Percentiles rank a stretch among this genome's conserved stretches.
Evolutionary conservation across 192 early-diverging fungal genomes (phyloP).

Genomic region (Coemansia sp.): DNA sequence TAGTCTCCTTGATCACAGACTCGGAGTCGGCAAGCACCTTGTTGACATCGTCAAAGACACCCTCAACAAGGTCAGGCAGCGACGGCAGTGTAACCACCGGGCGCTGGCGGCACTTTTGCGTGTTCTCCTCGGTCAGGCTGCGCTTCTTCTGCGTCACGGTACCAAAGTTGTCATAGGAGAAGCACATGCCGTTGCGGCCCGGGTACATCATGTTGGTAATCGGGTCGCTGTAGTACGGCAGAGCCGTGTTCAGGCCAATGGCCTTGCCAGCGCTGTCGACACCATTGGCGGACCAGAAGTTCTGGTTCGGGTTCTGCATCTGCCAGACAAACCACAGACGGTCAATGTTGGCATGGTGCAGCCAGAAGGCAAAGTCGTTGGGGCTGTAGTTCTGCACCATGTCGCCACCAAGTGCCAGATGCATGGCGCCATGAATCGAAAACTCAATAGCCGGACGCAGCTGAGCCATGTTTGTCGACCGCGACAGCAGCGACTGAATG

Average conservation of each 20-base stretch:
- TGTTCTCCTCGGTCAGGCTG: slow-evolving; percentile 6
- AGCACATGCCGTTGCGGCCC: slow-evolving; percentile 43
- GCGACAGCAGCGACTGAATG: slow-evolving; percentile 45
- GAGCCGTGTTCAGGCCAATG: slow-evolving; percentile 11
- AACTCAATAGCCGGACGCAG: slow-evolving; percentile 50
- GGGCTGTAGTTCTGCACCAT: slow-evolving; percentile 50
- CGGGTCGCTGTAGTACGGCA: slow-evolving; percentile 33
- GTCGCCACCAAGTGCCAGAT: slow-evolving; percentile 52
- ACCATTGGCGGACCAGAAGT: slow-evolving; percentile 42
- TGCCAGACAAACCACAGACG: slow-evolving; percentile 57
- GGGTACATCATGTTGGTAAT: slow-evolving; percentile 38
- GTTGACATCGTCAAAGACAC: slow-evolving; percentile 39
- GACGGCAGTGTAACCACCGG: slow-evolving; percentile 6
- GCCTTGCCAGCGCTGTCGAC: slow-evolving; percentile 16
- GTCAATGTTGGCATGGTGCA: slow-evolving; percentile 58
- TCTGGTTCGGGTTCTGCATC: slow-evolving; percentile 40
- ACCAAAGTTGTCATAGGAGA: slow-evolving; percentile 48
- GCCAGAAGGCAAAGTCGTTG: slow-evolving; percentile 56
- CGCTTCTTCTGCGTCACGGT: slow-evolving; percentile 26
- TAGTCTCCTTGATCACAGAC: slow-evolving; percentile 26
- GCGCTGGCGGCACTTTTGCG: slow-evolving; percentile 37
- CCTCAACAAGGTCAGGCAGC: slow-evolving; percentile 35
- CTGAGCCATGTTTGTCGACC: slow-evolving; percentile 36
- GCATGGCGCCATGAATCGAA: slow-evolving; percentile 46
- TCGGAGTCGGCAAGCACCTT: slow-evolving; percentile 40